Percentiles rank a stretch among this genome's conserved stretches.
Conservation (phyloP, 1,284 basidiomycete genomes). For the Pseudozyma sp. region DNA sequence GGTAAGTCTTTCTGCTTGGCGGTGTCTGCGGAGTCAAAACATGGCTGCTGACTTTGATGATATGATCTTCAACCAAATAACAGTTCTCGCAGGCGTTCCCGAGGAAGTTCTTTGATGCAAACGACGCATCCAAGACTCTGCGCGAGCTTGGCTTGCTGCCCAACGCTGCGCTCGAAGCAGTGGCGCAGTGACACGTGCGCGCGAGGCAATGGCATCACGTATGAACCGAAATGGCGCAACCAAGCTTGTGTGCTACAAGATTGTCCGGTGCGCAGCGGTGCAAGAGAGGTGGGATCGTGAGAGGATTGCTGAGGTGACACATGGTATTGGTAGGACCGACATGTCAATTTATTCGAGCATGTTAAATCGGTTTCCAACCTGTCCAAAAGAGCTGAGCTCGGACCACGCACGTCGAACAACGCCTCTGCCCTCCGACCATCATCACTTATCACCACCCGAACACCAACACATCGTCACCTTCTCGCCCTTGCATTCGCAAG, state of each 20-base stretch:
- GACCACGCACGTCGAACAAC: slow-evolving; percentile 5
- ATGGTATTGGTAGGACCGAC: too few relatives aligned
- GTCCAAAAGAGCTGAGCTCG: neutral
- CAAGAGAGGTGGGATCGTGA: too few relatives aligned
- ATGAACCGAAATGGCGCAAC: too few relatives aligned
- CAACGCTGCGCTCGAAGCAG: slow-evolving; percentile 65
- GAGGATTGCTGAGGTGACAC: too few relatives aligned
- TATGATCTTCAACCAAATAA: neutral
- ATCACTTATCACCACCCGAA: neutral
- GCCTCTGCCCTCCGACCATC: slow-evolving; percentile 1
- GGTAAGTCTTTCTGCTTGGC: slow-evolving; percentile 29
- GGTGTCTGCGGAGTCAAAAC: too few relatives aligned
- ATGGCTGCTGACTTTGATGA: too few relatives aligned
- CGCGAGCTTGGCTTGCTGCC: slow-evolving; percentile 66
- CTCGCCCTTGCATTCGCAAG: neutral
- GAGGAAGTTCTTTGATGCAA: slow-evolving; percentile 58
- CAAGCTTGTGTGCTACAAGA: neutral
- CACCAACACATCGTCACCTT: slow-evolving; percentile 2
- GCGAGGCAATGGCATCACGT: neutral
- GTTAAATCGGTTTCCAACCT: neutral
- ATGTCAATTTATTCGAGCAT: neutral
- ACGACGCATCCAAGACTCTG: slow-evolving; percentile 58
- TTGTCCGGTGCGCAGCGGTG: too few relatives aligned
- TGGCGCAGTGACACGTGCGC: slow-evolving; percentile 10
- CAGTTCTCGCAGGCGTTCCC: slow-evolving; percentile 67